Conservation (phyloP, 768 basidiomycete genomes). For the Leccinum obscurum region DNA sequence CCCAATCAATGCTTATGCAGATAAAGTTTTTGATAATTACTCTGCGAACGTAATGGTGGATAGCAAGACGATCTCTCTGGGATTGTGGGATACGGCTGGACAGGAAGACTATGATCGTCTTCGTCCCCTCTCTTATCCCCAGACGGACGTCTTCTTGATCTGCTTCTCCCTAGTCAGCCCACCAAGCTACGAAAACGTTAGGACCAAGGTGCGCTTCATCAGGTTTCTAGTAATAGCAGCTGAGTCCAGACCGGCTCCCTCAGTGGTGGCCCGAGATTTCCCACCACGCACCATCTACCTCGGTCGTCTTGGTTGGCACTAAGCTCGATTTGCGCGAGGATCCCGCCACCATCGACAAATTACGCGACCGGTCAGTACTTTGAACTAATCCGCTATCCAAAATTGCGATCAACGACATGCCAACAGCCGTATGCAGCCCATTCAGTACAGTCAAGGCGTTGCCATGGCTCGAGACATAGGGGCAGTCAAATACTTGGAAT, state of each 20-base stretch:
- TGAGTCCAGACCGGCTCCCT: slow-evolving; percentile 10
- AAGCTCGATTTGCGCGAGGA: slow-evolving; percentile 98
- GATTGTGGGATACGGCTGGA: slow-evolving; percentile 99
- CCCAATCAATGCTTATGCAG: slow-evolving; percentile 12
- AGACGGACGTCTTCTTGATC: slow-evolving; percentile 99
- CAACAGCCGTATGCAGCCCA: slow-evolving; percentile 87
- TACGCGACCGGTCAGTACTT: slow-evolving; percentile 75
- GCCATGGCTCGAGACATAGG: slow-evolving; percentile 92
- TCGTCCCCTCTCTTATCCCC: slow-evolving; percentile 96
- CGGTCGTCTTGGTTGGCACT: slow-evolving; percentile 92
- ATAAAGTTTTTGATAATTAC: slow-evolving; percentile 95
- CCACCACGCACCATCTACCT: slow-evolving; percentile 94
- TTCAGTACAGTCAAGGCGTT: slow-evolving; percentile 88
- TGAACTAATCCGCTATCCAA: slow-evolving; percentile 6
- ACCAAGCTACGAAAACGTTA: slow-evolving; percentile 97
- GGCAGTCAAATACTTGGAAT: slow-evolving; percentile 95
- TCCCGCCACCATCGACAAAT: slow-evolving; percentile 85
- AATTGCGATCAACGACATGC: slow-evolving; percentile 6
- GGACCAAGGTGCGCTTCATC: slow-evolving; percentile 75
- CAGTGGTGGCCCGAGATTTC: slow-evolving; percentile 98
- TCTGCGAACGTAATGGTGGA: slow-evolving; percentile 99
- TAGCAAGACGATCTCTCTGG: slow-evolving; percentile 96
- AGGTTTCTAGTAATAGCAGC: background rate
- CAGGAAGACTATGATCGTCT: slow-evolving; percentile 99
- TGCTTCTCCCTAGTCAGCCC: slow-evolving; percentile 99